These are phyloP conservation scores for Galerina sulciceps DNA, from an alignment of 768 basidiomycete species.

Conservation along the genomic window DNA sequence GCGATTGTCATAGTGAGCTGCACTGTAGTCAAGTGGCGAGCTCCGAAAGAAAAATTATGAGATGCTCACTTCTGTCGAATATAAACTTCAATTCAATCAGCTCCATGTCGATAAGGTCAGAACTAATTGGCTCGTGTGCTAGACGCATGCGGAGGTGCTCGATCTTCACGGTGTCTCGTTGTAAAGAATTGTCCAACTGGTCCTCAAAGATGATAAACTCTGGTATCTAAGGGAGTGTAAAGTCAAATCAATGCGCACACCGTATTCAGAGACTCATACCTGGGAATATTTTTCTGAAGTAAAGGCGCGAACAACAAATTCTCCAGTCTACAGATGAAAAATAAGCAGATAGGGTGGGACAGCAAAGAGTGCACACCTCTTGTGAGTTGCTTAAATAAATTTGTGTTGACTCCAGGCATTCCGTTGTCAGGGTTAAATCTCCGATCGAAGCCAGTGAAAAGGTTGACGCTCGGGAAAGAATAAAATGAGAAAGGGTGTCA, in stretches of 20 bases:
- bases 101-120: constrained; percentile 81
- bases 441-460: constrained; percentile 80
- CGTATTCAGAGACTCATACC: constrained; percentile 35
- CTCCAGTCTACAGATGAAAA: constrained; percentile 58
- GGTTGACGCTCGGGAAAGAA: constrained; percentile 76
- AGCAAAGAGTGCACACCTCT: constrained; percentile 46
- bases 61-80: constrained; percentile 69
- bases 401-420: constrained; percentile 80
- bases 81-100: constrained; percentile 84
- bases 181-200: constrained; percentile 80
- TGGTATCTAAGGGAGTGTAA: constrained; percentile 56
- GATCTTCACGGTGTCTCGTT: constrained; percentile 80
- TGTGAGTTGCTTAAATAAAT: constrained; percentile 81
- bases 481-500: constrained; percentile 86
- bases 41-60: background rate
- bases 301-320: constrained; percentile 82
- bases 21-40: constrained; percentile 5
- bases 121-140: constrained; percentile 69
- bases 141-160: constrained; percentile 88
- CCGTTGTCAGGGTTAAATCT: constrained; percentile 74
- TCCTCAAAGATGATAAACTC: constrained; percentile 86
- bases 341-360: constrained; percentile 1
- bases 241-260: background rate
- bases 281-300: constrained; percentile 83
- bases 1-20: constrained; percentile 85